A percentile compares a stretch with the other conserved stretches of the same genome.
Evolutionary conservation across 139 green algal species (phyloP).

Genomic region (Dunaliella primolecta): DNA sequence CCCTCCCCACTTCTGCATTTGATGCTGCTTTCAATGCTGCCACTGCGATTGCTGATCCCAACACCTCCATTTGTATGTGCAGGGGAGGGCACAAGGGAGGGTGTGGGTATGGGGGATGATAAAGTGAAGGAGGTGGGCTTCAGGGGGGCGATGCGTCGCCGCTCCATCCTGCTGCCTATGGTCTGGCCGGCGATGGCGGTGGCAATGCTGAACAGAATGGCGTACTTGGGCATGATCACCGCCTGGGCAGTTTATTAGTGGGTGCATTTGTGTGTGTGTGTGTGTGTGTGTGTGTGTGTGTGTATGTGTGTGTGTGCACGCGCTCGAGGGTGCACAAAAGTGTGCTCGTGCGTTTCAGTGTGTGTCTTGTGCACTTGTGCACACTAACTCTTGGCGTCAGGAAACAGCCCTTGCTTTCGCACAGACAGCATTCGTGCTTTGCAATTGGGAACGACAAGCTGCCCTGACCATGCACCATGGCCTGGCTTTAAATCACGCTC

Average conservation of each 20-base stretch:
- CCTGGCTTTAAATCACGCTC: no score
- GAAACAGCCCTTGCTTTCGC: no score
- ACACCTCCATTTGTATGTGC: no score
- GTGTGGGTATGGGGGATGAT: background rate
- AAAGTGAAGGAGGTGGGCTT: background rate
- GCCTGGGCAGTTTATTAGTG: no score
- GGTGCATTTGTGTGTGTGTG: conserved; percentile 7
- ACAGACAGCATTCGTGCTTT: no score
- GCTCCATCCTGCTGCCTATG: conserved; percentile 36
- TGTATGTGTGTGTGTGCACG: conserved; percentile 11
- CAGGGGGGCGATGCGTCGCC: conserved; percentile 21
- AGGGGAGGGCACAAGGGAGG: no score
- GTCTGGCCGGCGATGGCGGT: conserved; percentile 57
- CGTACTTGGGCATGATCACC: conserved; percentile 64
- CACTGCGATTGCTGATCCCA: no score
- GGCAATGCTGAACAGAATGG: conserved; percentile 63
- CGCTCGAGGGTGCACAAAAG: background rate
- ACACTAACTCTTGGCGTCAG: no score
- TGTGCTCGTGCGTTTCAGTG: background rate
- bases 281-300: conserved; percentile 9
- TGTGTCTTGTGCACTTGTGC: no score
- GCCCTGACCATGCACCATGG: no score
- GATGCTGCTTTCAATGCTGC: background rate
- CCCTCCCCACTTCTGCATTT: background rate
- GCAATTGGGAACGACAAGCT: no score